Evolutionary conservation across 108 stramenopile species (phyloP), one percentile per base, ranked within the genome.

Genomic region (Skeletonema potamos): DNA sequence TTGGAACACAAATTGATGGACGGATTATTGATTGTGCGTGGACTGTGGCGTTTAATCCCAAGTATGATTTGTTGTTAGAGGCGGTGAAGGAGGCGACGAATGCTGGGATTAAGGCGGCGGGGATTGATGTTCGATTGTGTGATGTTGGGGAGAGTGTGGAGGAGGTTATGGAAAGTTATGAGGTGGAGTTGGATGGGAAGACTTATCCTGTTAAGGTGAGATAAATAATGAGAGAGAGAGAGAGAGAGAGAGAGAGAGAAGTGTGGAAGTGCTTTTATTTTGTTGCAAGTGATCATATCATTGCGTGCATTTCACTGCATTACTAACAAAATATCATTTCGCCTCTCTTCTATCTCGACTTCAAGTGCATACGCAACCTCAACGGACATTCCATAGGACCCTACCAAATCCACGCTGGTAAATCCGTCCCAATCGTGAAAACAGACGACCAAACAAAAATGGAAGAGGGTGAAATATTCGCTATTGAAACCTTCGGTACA

Each of bases 11-110:
- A 74, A 94, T 99, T 58, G 97, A 98, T 62, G 99, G 99, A 22
- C 89, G 97, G 28, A 99, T 99, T 77, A 98, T 99, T 68, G 99
- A 99, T 73, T 94, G 94, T 78, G 99, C 99, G 1, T 99, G 96
- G 94, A 99, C 99, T 6, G 98, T 98, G 27, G 64, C 81, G 17
- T 99, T 99, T 76, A 96, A 99, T 84, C 93, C 91, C 1, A 64
- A 73, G 71, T 99, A 92, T 76, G 99, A 99, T 69, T 20, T 70
- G 1, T 85, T 99, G 27, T 64, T 99, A 63, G 91, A 95, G 73
- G 96, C 98, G 2, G 98, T 96, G 22, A 83, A 89, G 69, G 95
- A 95, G 67, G 98, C 98, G 30, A 99, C 99, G 4, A 78, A 99
- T 66, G 86, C 91, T 17, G 99, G 99, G 18, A 93, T 99, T 64